Base-by-base conservation (phyloP, 495 filamentous ascomycete genomes). In the Neurospora sp. region DNA sequence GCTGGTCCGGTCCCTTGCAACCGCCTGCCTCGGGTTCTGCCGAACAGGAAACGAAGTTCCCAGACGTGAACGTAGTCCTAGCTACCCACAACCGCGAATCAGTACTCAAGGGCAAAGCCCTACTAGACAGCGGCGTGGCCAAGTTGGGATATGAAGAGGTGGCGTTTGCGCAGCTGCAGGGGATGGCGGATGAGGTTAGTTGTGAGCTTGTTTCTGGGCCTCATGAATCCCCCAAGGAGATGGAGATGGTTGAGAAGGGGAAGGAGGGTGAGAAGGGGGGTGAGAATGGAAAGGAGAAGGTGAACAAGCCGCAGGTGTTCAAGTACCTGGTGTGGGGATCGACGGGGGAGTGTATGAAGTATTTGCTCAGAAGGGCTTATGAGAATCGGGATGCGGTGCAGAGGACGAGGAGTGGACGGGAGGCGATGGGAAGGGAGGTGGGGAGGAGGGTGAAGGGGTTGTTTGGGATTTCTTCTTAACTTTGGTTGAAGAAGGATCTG, bases 171-270 rank as follows among this genome's bases (percentile, higher is more conserved):
- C 96, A 99, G 82, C 87, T 99, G 8, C 92, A 95, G 86, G 96
- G 96, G 27, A 98, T 98, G 96, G 96, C 96, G 18, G 96, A 99
- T 75, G 96, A 99, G 77, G 90, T 99, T 27, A 93, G 90, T 82
- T 92, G 92, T 75, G 91, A 93, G 77, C 83, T 98, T 18, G 88
- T 97, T 35, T 80, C 89, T 66, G 54, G 54, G 14, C 27, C 54
- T 6, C 54, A 35, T 74, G 87, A 86, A 82, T 86, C 73, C 71
- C 77, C 75, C 73, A 72, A 8, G 20, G 20, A 54, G 10, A 44
- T 44, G 39, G 69, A 59, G 59, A 72, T 41, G 41, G 27, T 4
- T 12, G 7, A 69, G 70, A 3, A 18, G 18, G 71, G 62, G 35
- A 23, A 72, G 79, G 27, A 41, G 4, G 69, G 38, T 35, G 48